Evolutionary conservation across 345 rosid species (phyloP), one percentile per base, ranked within the genome.

Genomic region (Psidium guajava): DNA sequence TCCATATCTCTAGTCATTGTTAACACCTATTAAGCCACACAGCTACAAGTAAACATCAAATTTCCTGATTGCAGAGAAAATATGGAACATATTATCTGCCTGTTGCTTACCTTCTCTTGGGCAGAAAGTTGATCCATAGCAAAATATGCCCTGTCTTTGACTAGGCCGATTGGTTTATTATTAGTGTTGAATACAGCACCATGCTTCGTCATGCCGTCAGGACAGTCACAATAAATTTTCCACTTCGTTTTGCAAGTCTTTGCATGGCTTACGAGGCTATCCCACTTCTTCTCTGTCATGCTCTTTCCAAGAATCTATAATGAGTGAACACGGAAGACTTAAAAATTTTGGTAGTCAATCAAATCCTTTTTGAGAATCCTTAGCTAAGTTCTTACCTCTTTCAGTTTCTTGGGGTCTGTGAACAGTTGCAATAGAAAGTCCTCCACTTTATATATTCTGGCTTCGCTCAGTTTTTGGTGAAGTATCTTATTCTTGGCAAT

Each of bases 401-500:
- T 27, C 57, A 82, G 24, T 82, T 49, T 20, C 28, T 49, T 2
- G 50, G 93, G 84, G 86, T 97, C 95, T 42, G 90, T 91, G 25
- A 91, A 95, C 84, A 91, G 91, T 81, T 93, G 93, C 49, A 93
- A 90, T 25, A 95, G 85, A 84, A 97, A 93, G 83, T 97, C 95
- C 89, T 95, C 94, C 81, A 97, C 98, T 0, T 87, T 92, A 83
- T 15, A 58, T 40, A 95, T 92, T 57, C 98, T 95, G 47, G 92
- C 93, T 87, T 92, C 90, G 57, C 85, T 94, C 85, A 95, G 93
- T 88, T 94, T 93, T 91, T 93, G 95, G 89, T 91, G 96, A 82
- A 91, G 91, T 4, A 91, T 90, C 11, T 98, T 98, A 81, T 93
- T 96, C 86, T 95, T 95, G 24, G 95, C 98, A 82, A 95, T 94